Evolutionary conservation across 208 protist species (phyloP).

Genomic region (Endotrypanum monterogeii): DNA sequence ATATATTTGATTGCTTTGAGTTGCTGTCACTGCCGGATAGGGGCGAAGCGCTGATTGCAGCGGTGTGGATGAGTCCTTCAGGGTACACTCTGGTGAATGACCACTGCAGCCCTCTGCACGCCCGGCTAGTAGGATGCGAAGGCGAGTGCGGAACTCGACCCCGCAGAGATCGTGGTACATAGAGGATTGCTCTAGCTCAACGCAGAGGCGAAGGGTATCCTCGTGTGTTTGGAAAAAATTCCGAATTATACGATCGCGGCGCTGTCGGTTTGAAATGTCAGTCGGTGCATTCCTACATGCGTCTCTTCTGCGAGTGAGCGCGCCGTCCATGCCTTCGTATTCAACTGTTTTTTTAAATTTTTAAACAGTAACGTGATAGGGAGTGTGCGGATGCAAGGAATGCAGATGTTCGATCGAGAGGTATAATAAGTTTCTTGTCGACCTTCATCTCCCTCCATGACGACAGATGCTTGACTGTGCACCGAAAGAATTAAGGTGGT

Average conservation of each 20-base stretch:
- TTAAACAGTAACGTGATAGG: too few species aligned
- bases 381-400: too few species aligned
- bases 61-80: neutral
- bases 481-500: neutral
- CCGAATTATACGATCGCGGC: conserved; percentile 13
- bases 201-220: conserved; percentile 24
- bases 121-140: conserved; percentile 7
- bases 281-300: conserved; percentile 11
- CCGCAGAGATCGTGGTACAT: conserved; percentile 12
- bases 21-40: neutral
- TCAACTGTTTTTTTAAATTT: too few species aligned
- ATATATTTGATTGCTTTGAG: neutral
- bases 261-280: conserved; percentile 10
- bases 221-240: conserved; percentile 31
- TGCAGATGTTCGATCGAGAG: neutral
- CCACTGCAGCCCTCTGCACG: neutral
- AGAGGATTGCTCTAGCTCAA: conserved; percentile 22
- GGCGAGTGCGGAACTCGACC: conserved; percentile 21
- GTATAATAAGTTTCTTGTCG: neutral
- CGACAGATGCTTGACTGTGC: neutral
- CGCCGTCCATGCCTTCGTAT: neutral
- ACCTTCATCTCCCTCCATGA: neutral
- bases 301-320: neutral
- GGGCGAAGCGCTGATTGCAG: neutral
- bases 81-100: neutral